Conservation (phyloP, 345 rosid genomes). For the Pistacia vera region DNA sequence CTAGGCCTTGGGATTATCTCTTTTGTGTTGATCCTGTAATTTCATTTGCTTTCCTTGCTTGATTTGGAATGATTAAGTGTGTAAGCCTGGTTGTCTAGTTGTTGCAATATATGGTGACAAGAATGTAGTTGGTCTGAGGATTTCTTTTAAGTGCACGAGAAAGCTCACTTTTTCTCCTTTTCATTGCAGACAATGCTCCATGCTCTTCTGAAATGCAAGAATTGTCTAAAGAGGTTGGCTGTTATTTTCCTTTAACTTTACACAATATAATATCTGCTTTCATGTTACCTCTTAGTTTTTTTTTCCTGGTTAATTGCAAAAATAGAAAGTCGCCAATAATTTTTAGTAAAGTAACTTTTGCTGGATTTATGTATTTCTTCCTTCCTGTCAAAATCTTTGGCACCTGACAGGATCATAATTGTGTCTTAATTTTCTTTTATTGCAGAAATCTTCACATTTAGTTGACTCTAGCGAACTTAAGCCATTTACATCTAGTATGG, state of each 20-base stretch:
- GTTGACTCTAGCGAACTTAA: slow-evolving; percentile 34
- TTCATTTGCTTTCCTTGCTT: not conserved
- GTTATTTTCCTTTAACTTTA: not conserved
- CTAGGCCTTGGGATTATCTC: not conserved
- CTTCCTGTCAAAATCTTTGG: not conserved
- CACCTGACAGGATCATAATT: not conserved
- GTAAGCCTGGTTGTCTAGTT: slow-evolving; percentile 7
- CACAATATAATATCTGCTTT: not conserved
- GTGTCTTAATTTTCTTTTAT: not conserved
- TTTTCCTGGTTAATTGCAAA: not conserved
- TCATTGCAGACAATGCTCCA: slow-evolving; percentile 46
- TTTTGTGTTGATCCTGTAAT: not conserved
- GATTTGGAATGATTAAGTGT: not conserved
- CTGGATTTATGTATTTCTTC: not conserved
- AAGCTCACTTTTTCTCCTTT: not conserved
- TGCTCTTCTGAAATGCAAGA: slow-evolving; percentile 40
- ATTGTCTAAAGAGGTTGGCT: slow-evolving; percentile 39
- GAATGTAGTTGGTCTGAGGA: not conserved
- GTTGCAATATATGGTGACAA: not conserved
- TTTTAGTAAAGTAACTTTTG: not conserved
- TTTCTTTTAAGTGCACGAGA: not conserved
- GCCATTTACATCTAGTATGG: slow-evolving; percentile 37
- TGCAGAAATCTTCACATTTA: slow-evolving; percentile 41
- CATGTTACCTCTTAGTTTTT: not conserved
- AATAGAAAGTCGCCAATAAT: not conserved